phyloP scores from a whole-genome alignment of 192 early-diverging fungal genomes.

The Coemansia furcata region DNA sequence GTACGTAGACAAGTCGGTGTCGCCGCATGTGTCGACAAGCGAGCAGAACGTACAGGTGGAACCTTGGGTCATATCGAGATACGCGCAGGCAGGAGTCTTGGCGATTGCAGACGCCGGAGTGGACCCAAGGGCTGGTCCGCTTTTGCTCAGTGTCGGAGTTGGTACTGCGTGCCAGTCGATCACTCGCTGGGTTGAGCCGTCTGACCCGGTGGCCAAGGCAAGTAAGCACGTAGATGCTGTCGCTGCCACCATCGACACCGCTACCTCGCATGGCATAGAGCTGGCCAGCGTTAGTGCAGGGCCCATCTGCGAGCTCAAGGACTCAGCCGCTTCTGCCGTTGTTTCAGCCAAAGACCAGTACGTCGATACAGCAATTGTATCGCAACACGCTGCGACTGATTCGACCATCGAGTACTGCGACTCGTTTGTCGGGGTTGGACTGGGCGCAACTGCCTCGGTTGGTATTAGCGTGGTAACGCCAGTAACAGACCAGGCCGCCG shows the following conservation, averaged over 20 bases:
- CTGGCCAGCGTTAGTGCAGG: conserved; percentile 15
- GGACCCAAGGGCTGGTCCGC: conserved; percentile 18
- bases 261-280: conserved; percentile 16
- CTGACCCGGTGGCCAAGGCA: conserved; percentile 28
- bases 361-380: neutral
- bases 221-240: conserved; percentile 7
- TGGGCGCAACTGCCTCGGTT: neutral
- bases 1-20: conserved; percentile 24
- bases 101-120: conserved; percentile 17
- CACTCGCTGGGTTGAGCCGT: conserved; percentile 36
- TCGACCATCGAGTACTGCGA: neutral
- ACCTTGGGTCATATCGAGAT: conserved; percentile 14
- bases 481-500: conserved; percentile 5
- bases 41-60: conserved; percentile 36
- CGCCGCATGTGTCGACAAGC: conserved; percentile 9
- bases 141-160: conserved; percentile 8
- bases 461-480: conserved; percentile 4
- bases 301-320: conserved; percentile 1
- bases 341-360: neutral
- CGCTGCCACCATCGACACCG: neutral
- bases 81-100: conserved; percentile 15
- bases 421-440: neutral
- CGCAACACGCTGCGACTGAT: neutral
- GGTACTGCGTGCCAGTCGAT: conserved; percentile 14
- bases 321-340: conserved; percentile 10